phyloP scores from a whole-genome alignment of 2,329 filamentous ascomycete genomes.

The Geosmithia morbida region DNA sequence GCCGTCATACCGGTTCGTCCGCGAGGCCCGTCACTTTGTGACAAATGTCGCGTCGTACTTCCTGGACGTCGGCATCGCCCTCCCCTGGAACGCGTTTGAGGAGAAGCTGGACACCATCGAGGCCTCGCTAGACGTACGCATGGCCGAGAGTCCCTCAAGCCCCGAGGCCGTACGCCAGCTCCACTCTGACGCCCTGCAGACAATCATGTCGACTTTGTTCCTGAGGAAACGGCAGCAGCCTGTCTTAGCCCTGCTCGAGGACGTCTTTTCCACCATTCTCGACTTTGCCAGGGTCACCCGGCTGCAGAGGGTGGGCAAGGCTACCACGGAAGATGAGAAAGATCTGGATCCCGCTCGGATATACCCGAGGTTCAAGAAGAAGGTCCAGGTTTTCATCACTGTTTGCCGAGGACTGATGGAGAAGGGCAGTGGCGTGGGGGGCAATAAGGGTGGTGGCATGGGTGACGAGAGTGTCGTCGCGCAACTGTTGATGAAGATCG shows the following conservation, averaged over 20 bases:
- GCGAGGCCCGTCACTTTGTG: conserved; percentile 71
- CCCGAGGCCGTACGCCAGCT: conserved; percentile 52
- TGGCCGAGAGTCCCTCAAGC: conserved; percentile 22
- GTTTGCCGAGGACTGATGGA: conserved; percentile 56
- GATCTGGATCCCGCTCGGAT: conserved; percentile 17
- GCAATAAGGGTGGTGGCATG: conserved; percentile 17
- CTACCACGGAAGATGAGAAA: conserved; percentile 6
- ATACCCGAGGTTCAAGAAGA: conserved; percentile 54
- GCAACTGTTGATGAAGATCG: conserved; percentile 53
- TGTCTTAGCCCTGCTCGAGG: conserved; percentile 58
- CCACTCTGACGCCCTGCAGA: conserved; percentile 61
- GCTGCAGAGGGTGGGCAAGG: conserved; percentile 2
- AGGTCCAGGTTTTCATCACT: conserved; percentile 58
- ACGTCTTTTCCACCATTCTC: conserved; percentile 61
- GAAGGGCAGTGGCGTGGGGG: conserved; percentile 30
- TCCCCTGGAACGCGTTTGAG: conserved; percentile 61
- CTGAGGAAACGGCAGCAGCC: conserved; percentile 62
- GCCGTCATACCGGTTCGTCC: conserved; percentile 43
- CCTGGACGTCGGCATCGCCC: conserved; percentile 61
- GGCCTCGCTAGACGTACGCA: conserved; percentile 3
- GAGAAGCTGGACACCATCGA: conserved; percentile 32
- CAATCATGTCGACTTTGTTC: conserved; percentile 60
- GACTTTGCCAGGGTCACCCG: conserved; percentile 42
- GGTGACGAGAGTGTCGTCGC: conserved; percentile 46
- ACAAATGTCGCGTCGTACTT: conserved; percentile 61